Conservation (phyloP, 495 filamentous ascomycete genomes). For the Aspergillus olivimuriae region DNA sequence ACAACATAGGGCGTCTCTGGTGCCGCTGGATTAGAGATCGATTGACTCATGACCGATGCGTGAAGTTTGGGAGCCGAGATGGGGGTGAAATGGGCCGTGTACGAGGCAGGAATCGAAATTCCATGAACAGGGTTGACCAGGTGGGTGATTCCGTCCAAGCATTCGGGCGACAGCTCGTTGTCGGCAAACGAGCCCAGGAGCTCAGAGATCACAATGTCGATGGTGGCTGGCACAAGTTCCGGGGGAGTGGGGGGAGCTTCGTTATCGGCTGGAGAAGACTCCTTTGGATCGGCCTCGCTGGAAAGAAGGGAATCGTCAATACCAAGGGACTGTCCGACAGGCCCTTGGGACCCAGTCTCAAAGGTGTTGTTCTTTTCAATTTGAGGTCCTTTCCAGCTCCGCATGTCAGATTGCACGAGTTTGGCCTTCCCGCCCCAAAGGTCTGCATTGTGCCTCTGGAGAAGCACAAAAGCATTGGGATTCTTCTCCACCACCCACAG, state of each 20-base stretch:
- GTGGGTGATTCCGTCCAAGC: constrained; percentile 82
- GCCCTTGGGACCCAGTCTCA: constrained; percentile 3
- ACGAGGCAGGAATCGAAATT: constrained; percentile 87
- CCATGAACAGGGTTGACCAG: constrained; percentile 71
- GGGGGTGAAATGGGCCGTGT: constrained; percentile 85
- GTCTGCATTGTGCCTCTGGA: constrained; percentile 74
- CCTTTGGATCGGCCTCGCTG: constrained; percentile 13
- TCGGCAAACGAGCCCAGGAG: constrained; percentile 89
- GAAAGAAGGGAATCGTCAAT: constrained; percentile 27
- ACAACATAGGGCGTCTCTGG: constrained; percentile 87
- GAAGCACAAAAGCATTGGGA: constrained; percentile 88
- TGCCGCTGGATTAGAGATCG: constrained; percentile 56
- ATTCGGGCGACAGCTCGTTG: constrained; percentile 88
- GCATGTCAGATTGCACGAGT: constrained; percentile 95
- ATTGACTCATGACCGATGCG: constrained; percentile 64
- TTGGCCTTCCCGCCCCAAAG: constrained; percentile 71
- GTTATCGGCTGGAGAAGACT: background rate
- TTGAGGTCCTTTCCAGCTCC: constrained; percentile 74
- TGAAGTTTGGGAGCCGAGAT: constrained; percentile 84
- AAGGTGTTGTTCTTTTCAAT: constrained; percentile 15
- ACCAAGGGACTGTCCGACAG: constrained; percentile 29
- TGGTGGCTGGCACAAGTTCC: constrained; percentile 44
- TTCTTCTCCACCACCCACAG: constrained; percentile 97
- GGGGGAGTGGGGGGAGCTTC: constrained; percentile 1
- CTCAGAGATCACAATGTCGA: constrained; percentile 93